A percentile compares a stretch with the other conserved stretches of the same genome.
phyloP scores from a whole-genome alignment of 2,329 filamentous ascomycete species.

The Helotiales sp. region DNA sequence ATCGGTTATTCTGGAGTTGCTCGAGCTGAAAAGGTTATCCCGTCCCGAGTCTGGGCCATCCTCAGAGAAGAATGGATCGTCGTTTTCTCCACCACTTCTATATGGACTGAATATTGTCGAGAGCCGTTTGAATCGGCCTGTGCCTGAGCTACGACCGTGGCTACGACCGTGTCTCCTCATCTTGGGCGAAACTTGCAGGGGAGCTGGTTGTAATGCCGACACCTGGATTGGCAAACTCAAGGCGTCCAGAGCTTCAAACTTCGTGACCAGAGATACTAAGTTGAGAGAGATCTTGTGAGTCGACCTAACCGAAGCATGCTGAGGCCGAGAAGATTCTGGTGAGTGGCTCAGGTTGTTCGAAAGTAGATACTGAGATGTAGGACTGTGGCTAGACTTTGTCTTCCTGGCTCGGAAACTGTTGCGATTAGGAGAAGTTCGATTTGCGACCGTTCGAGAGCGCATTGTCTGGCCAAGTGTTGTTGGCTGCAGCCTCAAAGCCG shows the following conservation, averaged over 20 bases:
- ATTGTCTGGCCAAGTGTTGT: background rate
- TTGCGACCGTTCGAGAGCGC: background rate
- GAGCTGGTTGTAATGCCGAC: slow-evolving; percentile 21
- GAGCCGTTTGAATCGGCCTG: slow-evolving; percentile 13
- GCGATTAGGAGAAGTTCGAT: background rate
- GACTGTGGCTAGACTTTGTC: background rate
- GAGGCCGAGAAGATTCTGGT: background rate
- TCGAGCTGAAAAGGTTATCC: background rate
- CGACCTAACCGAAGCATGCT: background rate
- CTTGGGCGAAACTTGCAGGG: slow-evolving; percentile 15
- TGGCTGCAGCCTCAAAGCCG: background rate
- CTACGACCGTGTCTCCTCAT: slow-evolving; percentile 1
- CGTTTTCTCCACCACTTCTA: background rate
- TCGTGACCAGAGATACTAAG: slow-evolving; percentile 28
- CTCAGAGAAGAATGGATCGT: slow-evolving; percentile 7
- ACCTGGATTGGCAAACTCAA: slow-evolving; percentile 21
- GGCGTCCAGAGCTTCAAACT: slow-evolving; percentile 33
- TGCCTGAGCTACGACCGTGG: slow-evolving; percentile 1
- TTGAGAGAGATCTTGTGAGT: slow-evolving; percentile 12
- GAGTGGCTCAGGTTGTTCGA: background rate
- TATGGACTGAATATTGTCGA: slow-evolving; percentile 24
- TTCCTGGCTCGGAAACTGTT: background rate
- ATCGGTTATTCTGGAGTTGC: background rate
- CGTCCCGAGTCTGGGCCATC: background rate
- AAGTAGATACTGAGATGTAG: background rate